Conservation (phyloP, 768 basidiomycete species). For the Tylopilus rubrobrunneus region DNA sequence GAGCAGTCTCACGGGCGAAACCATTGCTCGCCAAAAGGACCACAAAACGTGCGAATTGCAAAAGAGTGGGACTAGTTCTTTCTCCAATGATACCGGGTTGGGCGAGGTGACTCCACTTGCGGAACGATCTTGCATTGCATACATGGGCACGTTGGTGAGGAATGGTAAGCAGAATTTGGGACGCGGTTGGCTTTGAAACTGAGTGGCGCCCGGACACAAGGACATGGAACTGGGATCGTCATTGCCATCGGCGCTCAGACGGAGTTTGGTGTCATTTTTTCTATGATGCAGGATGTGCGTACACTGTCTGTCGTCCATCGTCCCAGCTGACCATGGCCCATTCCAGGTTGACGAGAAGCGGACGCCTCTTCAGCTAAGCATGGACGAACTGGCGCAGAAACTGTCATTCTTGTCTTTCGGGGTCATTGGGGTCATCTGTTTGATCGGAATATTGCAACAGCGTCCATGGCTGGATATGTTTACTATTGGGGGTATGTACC, state of each 20-base stretch:
- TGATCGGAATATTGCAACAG: slow-evolving; percentile 83
- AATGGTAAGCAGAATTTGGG: slow-evolving; percentile 51
- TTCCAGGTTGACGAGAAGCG: slow-evolving; percentile 75
- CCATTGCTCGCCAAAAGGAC: slow-evolving; percentile 70
- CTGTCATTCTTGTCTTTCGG: slow-evolving; percentile 88
- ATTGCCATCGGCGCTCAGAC: slow-evolving; percentile 83
- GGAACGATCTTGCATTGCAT: slow-evolving; percentile 83
- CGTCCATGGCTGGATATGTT: slow-evolving; percentile 97
- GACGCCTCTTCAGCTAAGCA: slow-evolving; percentile 87
- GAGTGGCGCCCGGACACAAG: slow-evolving; percentile 32
- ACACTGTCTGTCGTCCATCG: not conserved
- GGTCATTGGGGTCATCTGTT: slow-evolving; percentile 90
- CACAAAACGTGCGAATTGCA: slow-evolving; percentile 50
- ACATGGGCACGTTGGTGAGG: slow-evolving; percentile 94
- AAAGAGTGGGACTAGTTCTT: slow-evolving; percentile 11
- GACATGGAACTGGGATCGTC: slow-evolving; percentile 81
- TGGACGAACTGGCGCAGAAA: slow-evolving; percentile 95
- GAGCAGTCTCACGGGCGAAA: slow-evolving; percentile 93
- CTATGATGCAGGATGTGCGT: slow-evolving; percentile 94
- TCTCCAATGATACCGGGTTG: slow-evolving; percentile 32
- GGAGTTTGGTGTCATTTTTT: slow-evolving; percentile 95
- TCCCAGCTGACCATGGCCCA: not conserved
- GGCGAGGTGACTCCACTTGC: slow-evolving; percentile 56
- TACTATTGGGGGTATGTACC: slow-evolving; percentile 84
- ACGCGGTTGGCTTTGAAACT: not conserved